These are phyloP conservation scores for Aspergillus wentii DNA, from an alignment of 495 filamentous ascomycete genomes.

Conservation along the genomic window DNA sequence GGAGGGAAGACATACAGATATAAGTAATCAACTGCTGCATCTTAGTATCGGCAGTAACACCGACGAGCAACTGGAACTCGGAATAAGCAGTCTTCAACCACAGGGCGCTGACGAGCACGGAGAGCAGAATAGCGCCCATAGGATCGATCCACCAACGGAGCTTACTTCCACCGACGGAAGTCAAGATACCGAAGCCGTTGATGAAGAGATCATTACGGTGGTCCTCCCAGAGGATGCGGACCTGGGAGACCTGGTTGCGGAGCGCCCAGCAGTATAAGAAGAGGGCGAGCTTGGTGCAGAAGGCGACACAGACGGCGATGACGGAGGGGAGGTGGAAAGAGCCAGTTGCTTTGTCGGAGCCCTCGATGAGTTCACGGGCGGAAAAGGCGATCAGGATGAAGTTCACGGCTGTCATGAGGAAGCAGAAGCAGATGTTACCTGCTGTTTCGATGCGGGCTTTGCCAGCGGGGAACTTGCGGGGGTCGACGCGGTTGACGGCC, in stretches of 20 bases:
- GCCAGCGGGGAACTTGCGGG: conserved; percentile 85
- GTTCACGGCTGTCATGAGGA: conserved; percentile 90
- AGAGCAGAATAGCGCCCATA: conserved; percentile 82
- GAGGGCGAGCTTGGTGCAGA: conserved; percentile 73
- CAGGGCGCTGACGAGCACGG: conserved; percentile 64
- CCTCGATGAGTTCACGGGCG: conserved; percentile 55
- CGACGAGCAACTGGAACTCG: conserved; percentile 88
- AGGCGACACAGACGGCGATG: conserved; percentile 81
- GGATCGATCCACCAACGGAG: conserved; percentile 95
- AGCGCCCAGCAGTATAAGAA: conserved; percentile 93
- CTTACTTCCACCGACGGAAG: conserved; percentile 80
- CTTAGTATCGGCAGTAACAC: conserved; percentile 77
- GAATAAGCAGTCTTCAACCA: conserved; percentile 83
- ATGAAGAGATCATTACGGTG: conserved; percentile 86
- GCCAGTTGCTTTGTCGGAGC: conserved; percentile 39
- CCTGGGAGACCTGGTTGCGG: conserved; percentile 82
- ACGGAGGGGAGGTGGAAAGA: conserved; percentile 79
- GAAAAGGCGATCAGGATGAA: conserved; percentile 88
- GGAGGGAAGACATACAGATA: conserved; percentile 55
- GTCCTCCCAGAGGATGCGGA: conserved; percentile 89
- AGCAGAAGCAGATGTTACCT: conserved; percentile 96
- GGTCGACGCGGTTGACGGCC: conserved; percentile 82
- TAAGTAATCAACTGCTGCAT: conserved; percentile 95
- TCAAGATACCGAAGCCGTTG: conserved; percentile 88
- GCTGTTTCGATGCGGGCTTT: conserved; percentile 95